Evolutionary conservation across 1,139 yeast species (phyloP), one percentile per base, ranked within the genome.

Genomic region (Hanseniaspora uvarum): DNA sequence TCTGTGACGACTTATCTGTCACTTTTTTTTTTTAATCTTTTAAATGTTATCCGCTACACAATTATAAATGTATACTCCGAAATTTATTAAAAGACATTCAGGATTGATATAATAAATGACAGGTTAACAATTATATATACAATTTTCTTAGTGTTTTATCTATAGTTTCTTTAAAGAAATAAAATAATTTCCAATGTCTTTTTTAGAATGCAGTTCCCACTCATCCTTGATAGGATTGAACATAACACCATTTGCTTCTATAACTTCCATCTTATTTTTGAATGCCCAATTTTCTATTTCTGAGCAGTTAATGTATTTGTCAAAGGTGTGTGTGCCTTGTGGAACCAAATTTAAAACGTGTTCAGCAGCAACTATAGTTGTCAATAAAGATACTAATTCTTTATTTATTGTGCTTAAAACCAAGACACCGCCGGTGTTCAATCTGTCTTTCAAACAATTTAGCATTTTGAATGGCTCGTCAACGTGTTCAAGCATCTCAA

Each of bases 401-500:
- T 97, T 77, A 68, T 92, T 92, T 56, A 92, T 92, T 1, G 99
- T 94, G 33, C 96, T 87, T 56, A 89, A 65, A 63, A 92, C 87
- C 45, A 89, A 66, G 78, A 88, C 81, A 0, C 98, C 96, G 14
- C 61, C 59, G 0, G 82, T 84, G 56, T 79, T 78, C 44, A 89
- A 79, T 56, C 81, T 77, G 36, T 72, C 65, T 65, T 88, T 70
- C 0, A 95, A 94, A 54, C 77, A 79, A 21, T 72, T 68, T 56
- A 92, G 69, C 28, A 89, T 84, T 55, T 77, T 78, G 0, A 87
- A 71, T 0, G 99, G 98, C 58, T 79, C 77, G 56, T 85, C 86
- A 1, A 89, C 96, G 67, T 92, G 99, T 66, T 92, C 99, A 49
- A 92, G 73, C 78, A 92, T 81, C 66, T 92, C 99, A 75, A 92